phyloP scores from a whole-genome alignment of 2,329 filamentous ascomycete species.

The Herpotrichia juniperi region DNA sequence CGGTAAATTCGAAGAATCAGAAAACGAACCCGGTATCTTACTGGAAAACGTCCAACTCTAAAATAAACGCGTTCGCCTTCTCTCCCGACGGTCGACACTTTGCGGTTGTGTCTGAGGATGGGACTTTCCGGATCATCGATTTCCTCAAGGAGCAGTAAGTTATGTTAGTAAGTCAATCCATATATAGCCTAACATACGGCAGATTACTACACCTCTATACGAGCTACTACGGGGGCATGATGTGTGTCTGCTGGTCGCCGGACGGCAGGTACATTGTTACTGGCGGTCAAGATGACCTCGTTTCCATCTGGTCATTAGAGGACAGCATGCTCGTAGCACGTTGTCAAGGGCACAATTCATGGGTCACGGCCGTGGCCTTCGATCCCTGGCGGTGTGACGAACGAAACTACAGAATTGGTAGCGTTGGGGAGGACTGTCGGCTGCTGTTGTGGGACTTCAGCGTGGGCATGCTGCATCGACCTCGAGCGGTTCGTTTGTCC shows the following conservation, averaged over 20 bases:
- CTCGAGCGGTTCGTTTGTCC: constrained; percentile 73
- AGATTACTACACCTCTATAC: constrained; percentile 86
- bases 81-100: constrained; percentile 87
- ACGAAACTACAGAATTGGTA: constrained; percentile 92
- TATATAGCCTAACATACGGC: constrained; percentile 4
- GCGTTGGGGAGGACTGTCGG: constrained; percentile 91
- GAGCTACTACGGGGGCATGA: constrained; percentile 91
- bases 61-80: constrained; percentile 89
- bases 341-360: constrained; percentile 94
- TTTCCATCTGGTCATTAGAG: constrained; percentile 91
- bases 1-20: constrained; percentile 90
- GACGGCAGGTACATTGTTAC: constrained; percentile 96
- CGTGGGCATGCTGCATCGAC: constrained; percentile 92
- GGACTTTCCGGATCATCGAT: constrained; percentile 86
- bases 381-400: constrained; percentile 98
- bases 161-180: not conserved
- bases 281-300: constrained; percentile 92
- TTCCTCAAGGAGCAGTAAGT: constrained; percentile 86
- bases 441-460: constrained; percentile 97
- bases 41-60: constrained; percentile 91
- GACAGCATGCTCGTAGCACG: constrained; percentile 86
- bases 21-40: constrained; percentile 90
- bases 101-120: constrained; percentile 90
- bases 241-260: constrained; percentile 95
- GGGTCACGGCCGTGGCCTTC: constrained; percentile 92